Evolutionary conservation across 108 stramenopile genomes (phyloP), one percentile per base, ranked within the genome.

Genomic region (Fistulifera pelliculosa): DNA sequence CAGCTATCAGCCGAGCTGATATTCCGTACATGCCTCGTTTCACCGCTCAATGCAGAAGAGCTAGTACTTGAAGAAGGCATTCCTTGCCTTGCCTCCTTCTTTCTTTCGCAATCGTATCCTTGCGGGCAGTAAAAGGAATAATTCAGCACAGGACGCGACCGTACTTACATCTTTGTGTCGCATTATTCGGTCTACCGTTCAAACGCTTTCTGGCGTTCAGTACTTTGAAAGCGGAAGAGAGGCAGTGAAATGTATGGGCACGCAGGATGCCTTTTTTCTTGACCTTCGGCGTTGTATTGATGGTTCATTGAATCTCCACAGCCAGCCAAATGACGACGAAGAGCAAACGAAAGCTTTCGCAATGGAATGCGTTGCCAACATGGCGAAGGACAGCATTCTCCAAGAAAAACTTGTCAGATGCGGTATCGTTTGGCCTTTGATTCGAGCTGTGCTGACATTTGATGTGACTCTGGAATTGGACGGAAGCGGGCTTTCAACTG

Each of bases 21-120:
- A 17, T 86, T 76, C 52, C 58, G 73, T 11, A 84, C 84, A 1
- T 83, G 81, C 53, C 56, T 76, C 10, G 80, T 81, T 0, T 82
- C 82, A 8, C 84, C 84, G 2, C 49, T 76, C 27, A 91, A 91
- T 62, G 78, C 84, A 14, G 81, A 91, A 60, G 89, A 86, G 64
- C 70, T 91, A 24, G 76, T 91, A n/a, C 16, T 42, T 7, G 66
- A 77, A 51, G 42, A 60, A 0, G 80, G 77, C 12, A 62, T 90
- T 13, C 45, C 43, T 11, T 51, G 72, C 41, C 54, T 85, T 11
- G 60, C 64, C 26, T 23, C 58, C 31, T 90, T 12, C 64, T 85
- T 10, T 51, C 68, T 43, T 75, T 65, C 35, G 74, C 74, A 52
- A 50, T 72, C 11, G 38, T 58, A 27, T 49, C 57, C 12, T 8